Base-by-base conservation (phyloP, 768 basidiomycete species). In the Trametes villosa region DNA sequence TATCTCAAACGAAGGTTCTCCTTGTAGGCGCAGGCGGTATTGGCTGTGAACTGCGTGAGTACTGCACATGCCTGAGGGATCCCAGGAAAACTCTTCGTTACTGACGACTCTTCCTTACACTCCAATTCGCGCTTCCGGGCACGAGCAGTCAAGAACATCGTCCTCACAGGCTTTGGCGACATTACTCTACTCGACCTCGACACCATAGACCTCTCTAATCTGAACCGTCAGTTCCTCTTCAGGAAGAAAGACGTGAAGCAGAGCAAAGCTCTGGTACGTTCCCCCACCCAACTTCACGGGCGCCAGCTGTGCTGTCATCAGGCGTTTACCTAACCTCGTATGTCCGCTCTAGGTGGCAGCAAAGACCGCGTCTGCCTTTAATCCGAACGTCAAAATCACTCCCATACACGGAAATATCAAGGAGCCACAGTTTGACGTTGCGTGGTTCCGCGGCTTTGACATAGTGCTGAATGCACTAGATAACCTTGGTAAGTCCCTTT, bases 371-470 rank as follows among this genome's bases (percentile, higher is more conserved):
- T 81, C 82, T 20, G 81, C 86, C 17, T 96, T 94, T 74, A 96
- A 97, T 68, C 94, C 95, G 1, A 86, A 91, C 57, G 92, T 96
- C 40, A 80, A 83, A 46, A 92, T 99, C 61, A 85, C 79, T 2
- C 95, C 97, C 3, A 88, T 98, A 58, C 92, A 96, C 71, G 94
- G 88, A 18, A 98, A 99, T 67, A 95, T 99, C 72, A 98, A 98
- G 73, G 96, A 97, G 53, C 80, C 87, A 0, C 86, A 91, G 65
- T 98, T 89, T 72, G 93, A 96, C 69, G 79, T 95, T 20, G 80
- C 85, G 41, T 99, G 96, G 96, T 97, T 96, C 74, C 81, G 85
- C 67, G 78, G 83, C 29, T 99, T 98, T 67, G 91, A 95, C 70
- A 83, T 99, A 52, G 94, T 98, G 24, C 80, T 98, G 66, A 98